Conservation (phyloP, 352 stramenopile species). For the Pythium phragmiticola region DNA sequence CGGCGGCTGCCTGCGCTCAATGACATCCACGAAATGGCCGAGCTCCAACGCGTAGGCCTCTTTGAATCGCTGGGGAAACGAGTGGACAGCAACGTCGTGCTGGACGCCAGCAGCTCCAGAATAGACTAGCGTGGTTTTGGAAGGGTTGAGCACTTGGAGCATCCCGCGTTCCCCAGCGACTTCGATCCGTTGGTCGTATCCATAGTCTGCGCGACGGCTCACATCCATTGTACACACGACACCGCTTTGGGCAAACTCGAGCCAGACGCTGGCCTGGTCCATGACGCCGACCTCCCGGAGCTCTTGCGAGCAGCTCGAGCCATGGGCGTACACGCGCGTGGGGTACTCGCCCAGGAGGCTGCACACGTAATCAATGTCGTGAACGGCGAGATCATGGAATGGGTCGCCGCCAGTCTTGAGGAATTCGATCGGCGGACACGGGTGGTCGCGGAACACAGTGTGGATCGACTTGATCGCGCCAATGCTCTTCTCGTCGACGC, state of each 20-base stretch:
- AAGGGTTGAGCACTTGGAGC: slow-evolving; percentile 73
- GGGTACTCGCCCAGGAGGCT: slow-evolving; percentile 74
- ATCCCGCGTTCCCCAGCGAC: slow-evolving; percentile 76
- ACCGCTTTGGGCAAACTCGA: slow-evolving; percentile 61
- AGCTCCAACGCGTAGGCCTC: slow-evolving; percentile 86
- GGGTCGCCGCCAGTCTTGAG: slow-evolving; percentile 86
- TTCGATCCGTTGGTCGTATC: slow-evolving; percentile 93
- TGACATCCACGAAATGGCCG: slow-evolving; percentile 74
- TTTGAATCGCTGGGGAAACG: slow-evolving; percentile 88
- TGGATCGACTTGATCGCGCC: slow-evolving; percentile 78
- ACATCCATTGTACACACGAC: slow-evolving; percentile 90
- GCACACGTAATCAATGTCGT: slow-evolving; percentile 93
- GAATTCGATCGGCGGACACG: slow-evolving; percentile 86
- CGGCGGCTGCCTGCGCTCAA: slow-evolving; percentile 40
- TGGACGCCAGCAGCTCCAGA: slow-evolving; percentile 54
- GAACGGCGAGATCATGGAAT: slow-evolving; percentile 89
- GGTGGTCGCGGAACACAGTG: slow-evolving; percentile 90
- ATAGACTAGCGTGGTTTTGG: slow-evolving; percentile 56
- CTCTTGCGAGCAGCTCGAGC: slow-evolving; percentile 70
- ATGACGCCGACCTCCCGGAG: slow-evolving; percentile 69
- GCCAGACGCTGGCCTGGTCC: slow-evolving; percentile 83
- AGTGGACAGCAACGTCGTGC: slow-evolving; percentile 64
- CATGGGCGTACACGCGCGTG: slow-evolving; percentile 79
- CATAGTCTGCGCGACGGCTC: slow-evolving; percentile 82
- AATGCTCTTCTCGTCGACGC: slow-evolving; percentile 46